Conservation (phyloP, 2,329 filamentous ascomycete species). For the Chrysoporthe cubensis region DNA sequence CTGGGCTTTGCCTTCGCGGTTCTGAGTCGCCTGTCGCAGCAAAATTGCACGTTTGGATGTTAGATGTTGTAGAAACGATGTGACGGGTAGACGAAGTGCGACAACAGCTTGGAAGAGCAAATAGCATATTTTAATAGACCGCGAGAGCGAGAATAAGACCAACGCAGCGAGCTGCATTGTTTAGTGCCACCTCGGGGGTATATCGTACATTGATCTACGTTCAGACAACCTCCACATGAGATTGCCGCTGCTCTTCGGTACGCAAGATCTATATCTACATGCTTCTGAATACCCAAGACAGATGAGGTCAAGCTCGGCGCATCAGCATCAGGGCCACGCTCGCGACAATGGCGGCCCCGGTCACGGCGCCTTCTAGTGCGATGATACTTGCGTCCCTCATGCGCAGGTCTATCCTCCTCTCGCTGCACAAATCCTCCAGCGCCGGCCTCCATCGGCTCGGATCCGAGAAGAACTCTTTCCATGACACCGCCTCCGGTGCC, state of each 20-base stretch:
- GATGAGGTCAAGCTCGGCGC: slow-evolving; percentile 39
- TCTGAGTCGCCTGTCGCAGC: slow-evolving; percentile 11
- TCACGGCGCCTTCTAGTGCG: slow-evolving; percentile 67
- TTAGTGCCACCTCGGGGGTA: not conserved
- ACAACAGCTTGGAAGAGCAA: slow-evolving; percentile 15
- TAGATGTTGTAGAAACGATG: slow-evolving; percentile 23
- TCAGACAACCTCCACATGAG: not conserved
- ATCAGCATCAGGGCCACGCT: slow-evolving; percentile 55
- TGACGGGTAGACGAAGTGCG: slow-evolving; percentile 22
- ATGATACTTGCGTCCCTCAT: slow-evolving; percentile 74
- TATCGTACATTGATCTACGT: slow-evolving; percentile 9
- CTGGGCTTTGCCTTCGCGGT: not conserved
- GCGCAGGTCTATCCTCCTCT: slow-evolving; percentile 63
- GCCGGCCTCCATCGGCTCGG: slow-evolving; percentile 52
- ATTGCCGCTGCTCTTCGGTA: slow-evolving; percentile 10
- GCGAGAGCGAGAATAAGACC: slow-evolving; percentile 20
- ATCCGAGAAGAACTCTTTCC: slow-evolving; percentile 49
- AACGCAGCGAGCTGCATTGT: not conserved
- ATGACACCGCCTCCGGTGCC: slow-evolving; percentile 36
- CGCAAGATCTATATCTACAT: slow-evolving; percentile 20
- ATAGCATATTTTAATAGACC: slow-evolving; percentile 28
- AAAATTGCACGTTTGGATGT: slow-evolving; percentile 20
- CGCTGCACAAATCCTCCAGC: slow-evolving; percentile 65
- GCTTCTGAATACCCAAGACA: slow-evolving; percentile 12
- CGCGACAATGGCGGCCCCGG: slow-evolving; percentile 66